phyloP scores from a whole-genome alignment of 768 basidiomycete genomes.

The Pleurotus sapidus region DNA sequence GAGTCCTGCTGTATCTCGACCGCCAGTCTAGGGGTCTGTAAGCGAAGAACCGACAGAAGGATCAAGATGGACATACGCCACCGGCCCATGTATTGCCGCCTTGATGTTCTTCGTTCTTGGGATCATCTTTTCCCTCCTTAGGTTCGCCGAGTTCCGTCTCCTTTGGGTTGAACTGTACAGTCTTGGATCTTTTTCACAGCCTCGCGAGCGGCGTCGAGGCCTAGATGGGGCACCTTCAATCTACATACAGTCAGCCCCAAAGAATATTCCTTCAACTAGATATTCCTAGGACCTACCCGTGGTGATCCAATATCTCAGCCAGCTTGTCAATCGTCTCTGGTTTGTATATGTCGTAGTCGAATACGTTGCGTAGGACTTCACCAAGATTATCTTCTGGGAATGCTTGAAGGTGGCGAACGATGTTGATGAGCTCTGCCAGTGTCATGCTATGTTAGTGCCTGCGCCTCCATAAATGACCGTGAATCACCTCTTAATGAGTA shows the following conservation, averaged over 20 bases:
- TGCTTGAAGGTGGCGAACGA: slow-evolving; percentile 60
- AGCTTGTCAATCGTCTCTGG: slow-evolving; percentile 64
- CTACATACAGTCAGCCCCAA: slow-evolving; percentile 23
- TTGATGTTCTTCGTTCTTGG: slow-evolving; percentile 47
- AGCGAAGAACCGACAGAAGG: background rate
- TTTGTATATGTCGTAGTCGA: slow-evolving; percentile 69
- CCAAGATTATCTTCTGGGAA: slow-evolving; percentile 58
- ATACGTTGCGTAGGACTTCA: slow-evolving; percentile 60
- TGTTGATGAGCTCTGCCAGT: slow-evolving; percentile 56
- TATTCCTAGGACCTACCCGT: slow-evolving; percentile 41
- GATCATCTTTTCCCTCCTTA: slow-evolving; percentile 61
- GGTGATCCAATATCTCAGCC: slow-evolving; percentile 52
- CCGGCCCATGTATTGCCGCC: slow-evolving; percentile 69
- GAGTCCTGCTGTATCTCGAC: slow-evolving; percentile 62
- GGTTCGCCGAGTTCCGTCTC: slow-evolving; percentile 44
- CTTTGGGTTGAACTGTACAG: slow-evolving; percentile 54
- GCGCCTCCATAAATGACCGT: background rate
- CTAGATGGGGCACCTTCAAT: slow-evolving; percentile 49
- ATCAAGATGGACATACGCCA: slow-evolving; percentile 38
- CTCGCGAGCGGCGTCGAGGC: slow-evolving; percentile 57
- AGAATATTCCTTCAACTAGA: background rate
- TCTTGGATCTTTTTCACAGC: slow-evolving; percentile 50
- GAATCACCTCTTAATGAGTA: slow-evolving; percentile 63
- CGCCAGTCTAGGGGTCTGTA: slow-evolving; percentile 45
- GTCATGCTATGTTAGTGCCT: background rate